Evolutionary conservation across 108 stramenopile species (phyloP).

Genomic region (Skeletonema costatum): DNA sequence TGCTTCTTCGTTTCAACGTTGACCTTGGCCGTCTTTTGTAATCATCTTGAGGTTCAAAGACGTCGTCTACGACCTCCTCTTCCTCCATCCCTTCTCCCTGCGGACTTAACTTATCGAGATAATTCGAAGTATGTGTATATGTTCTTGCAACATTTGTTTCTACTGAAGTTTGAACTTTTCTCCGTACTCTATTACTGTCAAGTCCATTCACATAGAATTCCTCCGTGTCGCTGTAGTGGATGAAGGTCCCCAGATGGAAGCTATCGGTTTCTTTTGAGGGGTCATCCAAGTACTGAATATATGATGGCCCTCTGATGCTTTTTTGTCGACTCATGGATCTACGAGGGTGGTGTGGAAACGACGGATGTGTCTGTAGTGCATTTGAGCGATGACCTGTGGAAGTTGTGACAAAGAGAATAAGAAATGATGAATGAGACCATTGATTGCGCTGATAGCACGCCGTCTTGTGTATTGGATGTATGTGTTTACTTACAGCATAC

Average conservation of each 20-base stretch:
- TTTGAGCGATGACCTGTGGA: conserved; percentile 1
- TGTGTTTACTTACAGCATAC: conserved; percentile 20
- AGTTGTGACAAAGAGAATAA: background rate
- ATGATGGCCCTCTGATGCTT: conserved; percentile 5
- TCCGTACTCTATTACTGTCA: conserved; percentile 3
- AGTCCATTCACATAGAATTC: conserved; percentile 6
- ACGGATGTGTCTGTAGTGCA: conserved; percentile 20
- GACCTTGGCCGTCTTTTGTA: background rate
- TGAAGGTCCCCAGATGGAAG: conserved; percentile 15
- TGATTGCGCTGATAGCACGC: background rate
- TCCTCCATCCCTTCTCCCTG: background rate
- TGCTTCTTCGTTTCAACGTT: conserved; percentile 16
- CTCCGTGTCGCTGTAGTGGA: background rate
- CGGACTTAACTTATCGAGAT: conserved; percentile 1
- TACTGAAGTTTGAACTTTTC: conserved; percentile 26
- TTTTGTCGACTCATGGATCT: background rate
- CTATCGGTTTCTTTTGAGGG: background rate
- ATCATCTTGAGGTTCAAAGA: background rate
- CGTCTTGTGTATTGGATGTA: background rate
- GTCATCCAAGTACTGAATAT: conserved; percentile 1
- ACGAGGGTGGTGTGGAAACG: conserved; percentile 9
- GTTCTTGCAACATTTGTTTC: conserved; percentile 7
- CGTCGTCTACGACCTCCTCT: background rate
- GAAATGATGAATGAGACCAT: background rate
- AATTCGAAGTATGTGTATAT: conserved; percentile 1